Evolutionary conservation across 352 stramenopile genomes (phyloP).

Genomic region (Pythium aquatile): DNA sequence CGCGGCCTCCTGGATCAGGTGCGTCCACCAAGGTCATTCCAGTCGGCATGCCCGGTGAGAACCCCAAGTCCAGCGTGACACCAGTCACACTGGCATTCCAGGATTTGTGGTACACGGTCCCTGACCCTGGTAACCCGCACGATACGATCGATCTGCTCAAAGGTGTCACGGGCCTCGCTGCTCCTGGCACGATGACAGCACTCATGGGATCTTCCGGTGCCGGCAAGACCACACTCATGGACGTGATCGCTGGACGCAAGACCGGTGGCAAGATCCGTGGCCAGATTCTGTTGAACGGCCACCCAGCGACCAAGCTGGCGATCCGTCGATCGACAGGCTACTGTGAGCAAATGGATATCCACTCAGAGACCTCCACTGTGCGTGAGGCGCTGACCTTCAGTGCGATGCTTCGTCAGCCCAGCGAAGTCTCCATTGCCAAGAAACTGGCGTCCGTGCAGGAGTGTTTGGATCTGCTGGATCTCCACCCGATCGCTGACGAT

Average conservation of each 20-base stretch:
- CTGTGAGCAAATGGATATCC: constrained; percentile 19
- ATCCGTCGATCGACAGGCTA: constrained; percentile 26
- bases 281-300: constrained; percentile 87
- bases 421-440: constrained; percentile 19
- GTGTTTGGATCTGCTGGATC: constrained; percentile 34
- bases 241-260: constrained; percentile 94
- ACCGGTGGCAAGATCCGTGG: constrained; percentile 78
- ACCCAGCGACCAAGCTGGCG: constrained; percentile 43
- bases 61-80: constrained; percentile 19
- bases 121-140: constrained; percentile 24
- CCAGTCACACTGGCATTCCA: constrained; percentile 40
- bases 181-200: constrained; percentile 51
- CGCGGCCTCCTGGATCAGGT: background rate
- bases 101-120: constrained; percentile 43
- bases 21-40: constrained; percentile 14
- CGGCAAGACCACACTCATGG: constrained; percentile 93
- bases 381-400: constrained; percentile 81
- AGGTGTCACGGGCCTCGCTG: constrained; percentile 44
- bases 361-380: constrained; percentile 44
- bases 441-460: constrained; percentile 42
- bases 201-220: constrained; percentile 72
- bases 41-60: background rate
- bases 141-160: constrained; percentile 47
- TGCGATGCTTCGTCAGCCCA: constrained; percentile 49
- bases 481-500: constrained; percentile 34